Conservation (phyloP, 225 moss, liverwort and hornwort genomes). For the Pseudisothecium myosuroides region DNA sequence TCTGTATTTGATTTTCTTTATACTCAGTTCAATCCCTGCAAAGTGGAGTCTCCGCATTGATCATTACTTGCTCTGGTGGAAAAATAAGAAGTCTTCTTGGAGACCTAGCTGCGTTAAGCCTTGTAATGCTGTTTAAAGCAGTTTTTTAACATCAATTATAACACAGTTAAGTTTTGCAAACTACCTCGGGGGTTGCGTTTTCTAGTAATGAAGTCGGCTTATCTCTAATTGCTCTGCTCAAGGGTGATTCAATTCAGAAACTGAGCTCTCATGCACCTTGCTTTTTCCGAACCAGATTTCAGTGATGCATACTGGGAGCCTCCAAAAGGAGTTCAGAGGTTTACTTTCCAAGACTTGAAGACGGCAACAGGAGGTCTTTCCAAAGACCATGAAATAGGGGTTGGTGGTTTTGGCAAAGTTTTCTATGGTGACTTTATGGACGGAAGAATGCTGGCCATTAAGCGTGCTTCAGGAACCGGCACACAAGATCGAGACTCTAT, state of each 20-base stretch:
- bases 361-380: conserved; percentile 17
- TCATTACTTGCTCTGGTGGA: no score
- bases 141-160: no score
- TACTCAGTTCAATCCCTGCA: no score
- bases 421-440: conserved; percentile 24
- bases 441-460: conserved; percentile 30
- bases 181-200: no score
- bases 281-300: background rate
- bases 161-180: no score
- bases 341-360: conserved; percentile 20
- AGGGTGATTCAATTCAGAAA: background rate
- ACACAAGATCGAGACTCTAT: background rate
- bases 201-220: no score
- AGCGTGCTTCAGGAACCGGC: conserved; percentile 18
- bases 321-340: conserved; percentile 35
- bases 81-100: no score
- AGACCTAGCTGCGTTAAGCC: no score
- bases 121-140: no score
- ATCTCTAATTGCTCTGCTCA: background rate
- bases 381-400: conserved; percentile 28
- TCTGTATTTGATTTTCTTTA: no score
- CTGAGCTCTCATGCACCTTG: background rate
- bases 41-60: no score
- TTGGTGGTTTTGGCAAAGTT: conserved; percentile 50
- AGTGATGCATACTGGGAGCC: conserved; percentile 21